Conservation (phyloP, 495 filamentous ascomycete genomes). For the Penicillium cataractarum region DNA sequence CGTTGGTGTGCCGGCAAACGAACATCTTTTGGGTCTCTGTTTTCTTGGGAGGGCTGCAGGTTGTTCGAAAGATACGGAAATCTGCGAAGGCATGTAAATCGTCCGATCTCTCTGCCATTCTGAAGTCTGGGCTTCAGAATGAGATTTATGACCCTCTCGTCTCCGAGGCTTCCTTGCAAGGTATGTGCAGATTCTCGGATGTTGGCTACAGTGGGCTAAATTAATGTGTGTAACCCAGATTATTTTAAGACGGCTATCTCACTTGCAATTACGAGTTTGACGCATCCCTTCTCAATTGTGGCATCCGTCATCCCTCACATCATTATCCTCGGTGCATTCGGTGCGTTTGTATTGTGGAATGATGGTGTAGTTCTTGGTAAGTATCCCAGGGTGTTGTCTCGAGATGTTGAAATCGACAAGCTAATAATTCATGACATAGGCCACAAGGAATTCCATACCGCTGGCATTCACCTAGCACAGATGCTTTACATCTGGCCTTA, state of each 20-base stretch:
- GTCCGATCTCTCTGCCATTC: conserved; percentile 31
- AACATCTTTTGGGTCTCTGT: conserved; percentile 95
- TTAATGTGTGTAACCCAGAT: conserved; percentile 42
- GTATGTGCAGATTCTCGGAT: conserved; percentile 37
- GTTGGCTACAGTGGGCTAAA: conserved; percentile 28
- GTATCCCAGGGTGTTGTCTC: conserved; percentile 8
- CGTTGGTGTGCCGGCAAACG: conserved; percentile 84
- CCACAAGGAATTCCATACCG: conserved; percentile 92
- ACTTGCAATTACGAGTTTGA: conserved; percentile 57
- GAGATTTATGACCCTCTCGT: conserved; percentile 69
- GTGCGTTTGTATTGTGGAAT: conserved; percentile 80
- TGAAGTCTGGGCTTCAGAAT: conserved; percentile 45
- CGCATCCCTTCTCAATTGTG: conserved; percentile 51
- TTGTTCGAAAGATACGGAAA: conserved; percentile 49
- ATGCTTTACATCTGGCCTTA: conserved; percentile 96
- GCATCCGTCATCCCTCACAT: conserved; percentile 67
- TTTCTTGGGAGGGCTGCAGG: conserved; percentile 78
- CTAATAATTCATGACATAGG: conserved; percentile 46
- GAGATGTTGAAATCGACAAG: not conserved
- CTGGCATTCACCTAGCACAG: conserved; percentile 85
- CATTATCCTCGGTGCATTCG: conserved; percentile 68
- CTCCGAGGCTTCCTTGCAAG: conserved; percentile 56
- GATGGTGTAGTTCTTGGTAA: conserved; percentile 86
- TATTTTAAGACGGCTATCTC: conserved; percentile 63
- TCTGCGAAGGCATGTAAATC: conserved; percentile 31